Evolutionary conservation across 345 rosid genomes (phyloP).

Genomic region (Brassica carinata): DNA sequence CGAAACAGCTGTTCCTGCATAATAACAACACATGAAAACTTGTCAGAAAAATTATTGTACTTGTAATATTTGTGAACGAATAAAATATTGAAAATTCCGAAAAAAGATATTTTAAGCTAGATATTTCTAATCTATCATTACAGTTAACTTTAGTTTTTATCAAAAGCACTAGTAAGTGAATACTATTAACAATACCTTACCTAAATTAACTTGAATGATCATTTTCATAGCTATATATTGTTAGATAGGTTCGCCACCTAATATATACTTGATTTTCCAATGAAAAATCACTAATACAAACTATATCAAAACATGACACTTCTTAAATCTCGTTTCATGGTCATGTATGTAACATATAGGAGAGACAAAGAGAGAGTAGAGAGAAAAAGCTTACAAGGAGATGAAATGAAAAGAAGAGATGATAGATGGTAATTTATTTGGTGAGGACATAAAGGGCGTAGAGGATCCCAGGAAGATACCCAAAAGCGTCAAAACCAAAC

Average conservation of each 20-base stretch:
- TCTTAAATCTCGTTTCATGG: not conserved
- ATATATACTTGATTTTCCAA: slow-evolving; percentile 3
- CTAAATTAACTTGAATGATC: not conserved
- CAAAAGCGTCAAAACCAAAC: slow-evolving; percentile 68
- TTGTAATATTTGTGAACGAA: not conserved
- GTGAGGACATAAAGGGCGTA: slow-evolving; percentile 75
- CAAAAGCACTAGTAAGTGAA: not conserved
- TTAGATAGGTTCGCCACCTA: not conserved
- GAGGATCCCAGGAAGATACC: slow-evolving; percentile 80
- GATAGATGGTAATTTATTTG: slow-evolving; percentile 45
- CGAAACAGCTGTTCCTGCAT: slow-evolving; percentile 38
- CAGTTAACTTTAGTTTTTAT: not conserved
- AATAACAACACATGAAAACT: not conserved
- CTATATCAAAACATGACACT: not conserved
- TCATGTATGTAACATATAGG: not conserved
- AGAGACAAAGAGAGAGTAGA: not conserved
- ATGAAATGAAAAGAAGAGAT: slow-evolving; percentile 2
- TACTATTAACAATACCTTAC: not conserved
- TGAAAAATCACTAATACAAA: not conserved
- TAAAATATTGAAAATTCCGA: not conserved
- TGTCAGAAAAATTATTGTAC: not conserved
- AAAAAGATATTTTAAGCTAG: not conserved
- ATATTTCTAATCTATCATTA: not conserved
- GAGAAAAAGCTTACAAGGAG: slow-evolving; percentile 29
- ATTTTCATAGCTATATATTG: not conserved